phyloP scores from a whole-genome alignment of 306 rosid species.

The Albizia julibrissin region DNA sequence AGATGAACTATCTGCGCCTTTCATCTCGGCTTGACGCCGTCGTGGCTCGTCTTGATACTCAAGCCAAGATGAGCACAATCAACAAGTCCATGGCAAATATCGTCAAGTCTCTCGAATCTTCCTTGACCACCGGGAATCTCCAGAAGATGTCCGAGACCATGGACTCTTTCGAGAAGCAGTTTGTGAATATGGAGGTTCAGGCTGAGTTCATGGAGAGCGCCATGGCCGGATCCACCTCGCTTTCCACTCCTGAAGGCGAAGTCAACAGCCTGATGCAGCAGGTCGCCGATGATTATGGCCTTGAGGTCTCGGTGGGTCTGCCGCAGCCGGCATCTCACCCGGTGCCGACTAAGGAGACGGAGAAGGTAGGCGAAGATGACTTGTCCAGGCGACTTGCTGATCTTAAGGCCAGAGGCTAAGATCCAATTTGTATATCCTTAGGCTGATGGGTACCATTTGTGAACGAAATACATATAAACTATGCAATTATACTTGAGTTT shows the following conservation, averaged over 20 bases:
- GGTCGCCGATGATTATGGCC: slow-evolving; percentile 60
- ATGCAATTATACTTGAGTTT: neutral
- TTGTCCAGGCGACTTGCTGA: slow-evolving; percentile 68
- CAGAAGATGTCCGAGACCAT: slow-evolving; percentile 86
- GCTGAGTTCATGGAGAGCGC: slow-evolving; percentile 81
- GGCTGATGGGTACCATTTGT: slow-evolving; percentile 17
- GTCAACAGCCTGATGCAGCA: slow-evolving; percentile 77
- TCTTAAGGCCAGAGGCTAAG: slow-evolving; percentile 77
- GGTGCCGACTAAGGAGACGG: slow-evolving; percentile 72
- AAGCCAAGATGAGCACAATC: slow-evolving; percentile 72
- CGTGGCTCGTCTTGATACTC: slow-evolving; percentile 79
- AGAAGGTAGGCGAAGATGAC: slow-evolving; percentile 69
- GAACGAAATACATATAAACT: neutral
- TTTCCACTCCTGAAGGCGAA: slow-evolving; percentile 76
- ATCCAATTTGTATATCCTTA: neutral
- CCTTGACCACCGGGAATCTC: slow-evolving; percentile 61
- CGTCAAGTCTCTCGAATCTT: slow-evolving; percentile 64
- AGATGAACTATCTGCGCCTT: slow-evolving; percentile 76
- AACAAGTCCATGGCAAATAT: slow-evolving; percentile 70
- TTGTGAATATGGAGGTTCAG: slow-evolving; percentile 82
- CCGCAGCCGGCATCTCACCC: slow-evolving; percentile 75
- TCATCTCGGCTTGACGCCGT: slow-evolving; percentile 80
- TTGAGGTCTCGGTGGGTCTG: slow-evolving; percentile 77
- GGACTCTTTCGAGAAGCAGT: slow-evolving; percentile 79
- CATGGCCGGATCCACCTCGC: slow-evolving; percentile 80